Evolutionary conservation across 1,139 yeast species (phyloP).

Genomic region (Scheffersomyces quercinus): DNA sequence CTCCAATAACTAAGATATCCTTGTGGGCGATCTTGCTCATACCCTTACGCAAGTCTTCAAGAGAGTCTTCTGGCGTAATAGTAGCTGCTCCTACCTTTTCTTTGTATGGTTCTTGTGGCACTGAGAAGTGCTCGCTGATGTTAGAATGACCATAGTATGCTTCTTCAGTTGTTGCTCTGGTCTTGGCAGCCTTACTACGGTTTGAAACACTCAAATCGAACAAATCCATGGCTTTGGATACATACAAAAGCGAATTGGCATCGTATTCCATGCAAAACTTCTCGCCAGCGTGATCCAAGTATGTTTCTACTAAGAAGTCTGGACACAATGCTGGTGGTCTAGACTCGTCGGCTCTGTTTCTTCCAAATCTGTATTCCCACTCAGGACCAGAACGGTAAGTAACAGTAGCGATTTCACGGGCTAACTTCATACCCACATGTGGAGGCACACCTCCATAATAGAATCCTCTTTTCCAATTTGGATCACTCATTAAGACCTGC

Average conservation of each 20-base stretch:
- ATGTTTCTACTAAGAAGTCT: constrained; percentile 88
- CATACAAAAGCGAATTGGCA: constrained; percentile 82
- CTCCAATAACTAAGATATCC: constrained; percentile 80
- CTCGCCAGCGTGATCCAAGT: constrained; percentile 92
- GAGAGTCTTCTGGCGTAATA: constrained; percentile 52
- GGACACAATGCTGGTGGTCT: constrained; percentile 87
- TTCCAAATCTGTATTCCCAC: constrained; percentile 92
- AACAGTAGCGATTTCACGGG: constrained; percentile 91
- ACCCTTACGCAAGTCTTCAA: constrained; percentile 65
- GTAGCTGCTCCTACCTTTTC: constrained; percentile 44
- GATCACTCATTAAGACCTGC: constrained; percentile 92
- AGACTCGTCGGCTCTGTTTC: constrained; percentile 81
- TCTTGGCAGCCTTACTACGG: constrained; percentile 42
- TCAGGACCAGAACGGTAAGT: constrained; percentile 96
- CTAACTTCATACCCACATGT: constrained; percentile 91
- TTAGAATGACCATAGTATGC: constrained; percentile 15
- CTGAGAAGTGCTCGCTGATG: constrained; percentile 23
- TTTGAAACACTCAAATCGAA: constrained; percentile 71
- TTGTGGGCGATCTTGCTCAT: constrained; percentile 61
- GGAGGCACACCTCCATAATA: constrained; percentile 80
- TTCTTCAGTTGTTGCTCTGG: constrained; percentile 39
- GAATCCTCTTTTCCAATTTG: constrained; percentile 91
- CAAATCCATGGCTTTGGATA: constrained; percentile 92
- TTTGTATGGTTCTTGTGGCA: constrained; percentile 58
- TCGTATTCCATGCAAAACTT: constrained; percentile 91